Percentiles rank a stretch among this genome's conserved stretches.
Evolutionary conservation across 129 eudicot genomes (phyloP).

Genomic region (Rutidosis leptorrhynchoides): DNA sequence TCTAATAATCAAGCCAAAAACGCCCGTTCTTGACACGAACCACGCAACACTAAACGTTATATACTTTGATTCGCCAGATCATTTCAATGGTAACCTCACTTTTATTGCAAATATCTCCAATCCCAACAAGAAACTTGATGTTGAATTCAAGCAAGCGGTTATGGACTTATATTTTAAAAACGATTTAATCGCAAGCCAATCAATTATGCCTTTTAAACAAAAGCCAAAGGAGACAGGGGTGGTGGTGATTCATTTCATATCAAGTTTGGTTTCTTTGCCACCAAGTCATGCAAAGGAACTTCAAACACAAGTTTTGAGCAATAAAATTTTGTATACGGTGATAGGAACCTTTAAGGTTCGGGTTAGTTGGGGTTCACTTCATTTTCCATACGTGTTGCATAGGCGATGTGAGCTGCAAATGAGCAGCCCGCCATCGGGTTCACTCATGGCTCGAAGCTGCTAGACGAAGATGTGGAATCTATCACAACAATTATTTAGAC

Average conservation of each 20-base stretch:
- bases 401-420: slow-evolving; percentile 66
- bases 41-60: slow-evolving; percentile 62
- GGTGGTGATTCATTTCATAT: slow-evolving; percentile 51
- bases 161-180: slow-evolving; percentile 46
- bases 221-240: slow-evolving; percentile 45
- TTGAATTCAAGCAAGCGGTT: slow-evolving; percentile 54
- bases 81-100: slow-evolving; percentile 61
- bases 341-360: slow-evolving; percentile 66
- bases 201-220: slow-evolving; percentile 57
- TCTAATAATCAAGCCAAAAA: slow-evolving; percentile 55
- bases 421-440: slow-evolving; percentile 80
- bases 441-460: slow-evolving; percentile 60
- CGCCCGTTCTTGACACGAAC: slow-evolving; percentile 61
- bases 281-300: slow-evolving; percentile 57
- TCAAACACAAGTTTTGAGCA: slow-evolving; percentile 61
- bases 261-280: slow-evolving; percentile 77
- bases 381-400: slow-evolving; percentile 66
- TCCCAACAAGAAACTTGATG: slow-evolving; percentile 66
- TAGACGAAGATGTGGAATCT: slow-evolving; percentile 53
- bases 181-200: slow-evolving; percentile 51
- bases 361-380: slow-evolving; percentile 56
- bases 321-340: slow-evolving; percentile 52
- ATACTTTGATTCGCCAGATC: slow-evolving; percentile 59
- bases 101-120: slow-evolving; percentile 76
- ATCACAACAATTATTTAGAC: not conserved